Conservation (phyloP, 768 basidiomycete species). For the Ramaria sp. region DNA sequence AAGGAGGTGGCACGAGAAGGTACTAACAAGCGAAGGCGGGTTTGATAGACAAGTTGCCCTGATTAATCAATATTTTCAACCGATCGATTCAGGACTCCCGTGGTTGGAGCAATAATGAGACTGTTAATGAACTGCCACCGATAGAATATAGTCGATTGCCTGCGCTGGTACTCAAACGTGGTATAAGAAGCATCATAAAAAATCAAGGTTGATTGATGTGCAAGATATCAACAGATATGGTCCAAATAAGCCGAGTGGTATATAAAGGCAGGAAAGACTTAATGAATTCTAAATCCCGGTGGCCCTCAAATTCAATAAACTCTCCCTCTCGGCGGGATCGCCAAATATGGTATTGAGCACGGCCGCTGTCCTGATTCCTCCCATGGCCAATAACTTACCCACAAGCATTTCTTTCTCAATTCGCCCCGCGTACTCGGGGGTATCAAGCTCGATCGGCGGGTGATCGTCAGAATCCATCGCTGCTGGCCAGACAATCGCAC, state of each 20-base stretch:
- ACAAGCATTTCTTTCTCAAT: slow-evolving; percentile 60
- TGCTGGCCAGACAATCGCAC: slow-evolving; percentile 70
- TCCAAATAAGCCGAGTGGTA: neutral
- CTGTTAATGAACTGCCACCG: too few species aligned
- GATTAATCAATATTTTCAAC: too few species aligned
- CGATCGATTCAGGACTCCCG: too few species aligned
- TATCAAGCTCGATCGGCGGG: slow-evolving; percentile 63
- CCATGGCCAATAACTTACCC: slow-evolving; percentile 77
- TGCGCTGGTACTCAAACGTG: too few species aligned
- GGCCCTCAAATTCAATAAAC: neutral
- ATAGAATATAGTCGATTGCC: too few species aligned
- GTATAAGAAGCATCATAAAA: too few species aligned
- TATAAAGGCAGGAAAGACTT: neutral
- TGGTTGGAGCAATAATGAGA: too few species aligned
- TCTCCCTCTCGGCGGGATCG: slow-evolving; percentile 14
- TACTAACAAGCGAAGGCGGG: slow-evolving; percentile 40
- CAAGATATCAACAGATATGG: too few species aligned
- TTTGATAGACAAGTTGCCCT: neutral
- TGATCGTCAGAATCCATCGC: slow-evolving; percentile 39
- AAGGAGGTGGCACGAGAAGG: slow-evolving; percentile 55
- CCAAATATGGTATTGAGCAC: slow-evolving; percentile 68
- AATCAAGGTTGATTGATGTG: too few species aligned
- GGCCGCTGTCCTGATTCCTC: slow-evolving; percentile 74
- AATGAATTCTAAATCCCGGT: neutral
- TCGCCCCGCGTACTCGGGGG: slow-evolving; percentile 63